Percentiles rank a stretch among this genome's conserved stretches.
phyloP scores from a whole-genome alignment of 306 rosid species.

The Trifolium dubium region DNA sequence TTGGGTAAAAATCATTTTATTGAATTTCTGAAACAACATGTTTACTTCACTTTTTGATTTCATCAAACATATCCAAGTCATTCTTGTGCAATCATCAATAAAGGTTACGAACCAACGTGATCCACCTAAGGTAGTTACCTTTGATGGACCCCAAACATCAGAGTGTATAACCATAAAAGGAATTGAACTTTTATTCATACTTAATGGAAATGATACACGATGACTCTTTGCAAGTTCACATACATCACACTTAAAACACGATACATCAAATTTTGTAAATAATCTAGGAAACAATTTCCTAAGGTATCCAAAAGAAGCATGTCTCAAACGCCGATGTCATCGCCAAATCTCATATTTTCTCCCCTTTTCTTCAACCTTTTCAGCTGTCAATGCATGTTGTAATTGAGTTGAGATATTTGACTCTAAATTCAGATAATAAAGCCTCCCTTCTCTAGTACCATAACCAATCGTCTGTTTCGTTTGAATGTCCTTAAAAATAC shows the following conservation, averaged over 20 bases:
- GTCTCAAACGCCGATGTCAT: neutral
- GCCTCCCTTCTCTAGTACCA: neutral
- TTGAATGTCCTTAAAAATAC: slow-evolving; percentile 16
- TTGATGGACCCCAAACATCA: slow-evolving; percentile 10
- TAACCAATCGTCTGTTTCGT: neutral
- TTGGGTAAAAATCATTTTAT: neutral
- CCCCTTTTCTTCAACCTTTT: neutral
- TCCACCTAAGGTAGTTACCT: neutral
- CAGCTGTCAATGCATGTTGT: neutral
- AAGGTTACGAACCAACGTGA: neutral
- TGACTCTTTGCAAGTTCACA: slow-evolving; percentile 12
- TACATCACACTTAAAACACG: neutral
- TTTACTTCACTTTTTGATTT: neutral
- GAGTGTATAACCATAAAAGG: neutral
- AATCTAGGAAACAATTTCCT: too few relatives aligned
- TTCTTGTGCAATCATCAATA: neutral
- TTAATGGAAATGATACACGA: neutral
- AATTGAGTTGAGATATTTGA: neutral
- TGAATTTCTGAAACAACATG: neutral
- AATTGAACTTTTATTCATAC: slow-evolving; percentile 2
- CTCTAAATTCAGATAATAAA: neutral
- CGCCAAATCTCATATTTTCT: neutral
- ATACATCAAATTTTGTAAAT: neutral
- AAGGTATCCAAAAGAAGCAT: too few relatives aligned
- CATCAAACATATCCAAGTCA: slow-evolving; percentile 2